Base-by-base conservation (phyloP, 805 yeast species). In the Cyberlindnera americana region DNA sequence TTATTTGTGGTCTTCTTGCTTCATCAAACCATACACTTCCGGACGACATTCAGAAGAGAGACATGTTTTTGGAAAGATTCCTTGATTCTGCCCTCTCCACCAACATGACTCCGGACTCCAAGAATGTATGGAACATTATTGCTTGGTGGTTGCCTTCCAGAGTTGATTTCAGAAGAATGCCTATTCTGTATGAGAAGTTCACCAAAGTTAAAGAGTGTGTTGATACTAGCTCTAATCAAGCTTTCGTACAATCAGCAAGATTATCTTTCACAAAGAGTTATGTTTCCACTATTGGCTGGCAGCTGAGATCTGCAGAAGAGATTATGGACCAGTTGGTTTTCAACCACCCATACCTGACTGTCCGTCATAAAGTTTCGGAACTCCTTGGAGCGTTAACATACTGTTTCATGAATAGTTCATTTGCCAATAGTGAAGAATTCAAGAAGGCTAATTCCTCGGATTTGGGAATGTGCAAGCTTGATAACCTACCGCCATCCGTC, bases 141-240 rank as follows among this genome's bases (percentile, higher is more conserved):
- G 67, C 82, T 4, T 81, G 87, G 82, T 83, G 88, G 84, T 54
- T 78, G 2, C 83, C 88, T 0, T 60, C 77, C 0, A 81, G 76
- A 49, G 66, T 78, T 27, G 95, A 86, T 57, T 48, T 70, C 35
- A 73, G 96, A 55, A 72, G 96, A 42, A 72, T 76, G 39, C 79
- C 81, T 12, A 68, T 70, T 11, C 70, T 17, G 56, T 64, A 22
- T 61, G 65, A 72, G 15, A 60, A 70, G 21, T 70, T 81, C 37
- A 60, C 67, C 3, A 54, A 45, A 14, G 37, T 59, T 12, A 44
- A 80, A 14, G 75, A 24, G 14, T 39, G 73, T 39, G 57, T 58
- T 22, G 67, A 67, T 21, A 73, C 81, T 0, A 78, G 77, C 38
- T 73, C 81, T 0, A 80, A 81, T 43, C 73, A 84, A 14, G 86